Conservation (phyloP, 805 yeast species). For the Saccharomyces jurei region DNA sequence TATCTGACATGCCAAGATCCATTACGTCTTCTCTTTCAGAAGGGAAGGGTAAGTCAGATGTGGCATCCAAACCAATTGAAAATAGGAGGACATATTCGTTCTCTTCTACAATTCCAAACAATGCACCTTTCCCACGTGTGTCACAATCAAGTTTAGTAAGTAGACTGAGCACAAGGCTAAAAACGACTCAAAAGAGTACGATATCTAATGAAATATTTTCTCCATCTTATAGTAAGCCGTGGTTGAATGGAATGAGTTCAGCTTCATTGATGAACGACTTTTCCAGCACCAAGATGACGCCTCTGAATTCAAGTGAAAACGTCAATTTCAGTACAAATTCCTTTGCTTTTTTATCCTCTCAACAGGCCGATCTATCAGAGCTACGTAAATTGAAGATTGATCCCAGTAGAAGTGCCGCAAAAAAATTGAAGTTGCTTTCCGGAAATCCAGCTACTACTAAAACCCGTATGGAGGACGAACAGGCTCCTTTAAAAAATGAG, state of each 20-base stretch:
- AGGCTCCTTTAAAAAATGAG: neutral
- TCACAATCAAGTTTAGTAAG: constrained; percentile 28
- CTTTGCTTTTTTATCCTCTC: constrained; percentile 4
- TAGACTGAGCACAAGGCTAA: constrained; percentile 32
- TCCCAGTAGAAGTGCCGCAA: constrained; percentile 37
- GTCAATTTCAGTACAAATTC: constrained; percentile 4
- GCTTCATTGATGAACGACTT: neutral
- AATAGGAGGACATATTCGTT: constrained; percentile 13
- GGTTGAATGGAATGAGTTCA: constrained; percentile 4
- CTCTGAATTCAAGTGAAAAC: neutral
- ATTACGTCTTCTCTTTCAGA: constrained; percentile 27
- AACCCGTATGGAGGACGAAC: constrained; percentile 4
- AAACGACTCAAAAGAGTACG: constrained; percentile 20
- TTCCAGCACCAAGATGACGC: constrained; percentile 3
- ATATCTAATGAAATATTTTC: constrained; percentile 34
- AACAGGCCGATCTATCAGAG: constrained; percentile 19
- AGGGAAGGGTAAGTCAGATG: neutral
- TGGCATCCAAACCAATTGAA: constrained; percentile 4
- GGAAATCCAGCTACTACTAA: constrained; percentile 21
- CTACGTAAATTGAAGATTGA: constrained; percentile 35
- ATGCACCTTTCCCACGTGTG: constrained; percentile 6
- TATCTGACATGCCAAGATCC: constrained; percentile 34
- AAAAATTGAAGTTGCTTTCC: constrained; percentile 33
- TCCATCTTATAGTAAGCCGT: constrained; percentile 18
- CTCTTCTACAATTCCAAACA: constrained; percentile 17